Base-by-base conservation (phyloP, 1,284 basidiomycete genomes). In the Porogramme epimiltina region DNA sequence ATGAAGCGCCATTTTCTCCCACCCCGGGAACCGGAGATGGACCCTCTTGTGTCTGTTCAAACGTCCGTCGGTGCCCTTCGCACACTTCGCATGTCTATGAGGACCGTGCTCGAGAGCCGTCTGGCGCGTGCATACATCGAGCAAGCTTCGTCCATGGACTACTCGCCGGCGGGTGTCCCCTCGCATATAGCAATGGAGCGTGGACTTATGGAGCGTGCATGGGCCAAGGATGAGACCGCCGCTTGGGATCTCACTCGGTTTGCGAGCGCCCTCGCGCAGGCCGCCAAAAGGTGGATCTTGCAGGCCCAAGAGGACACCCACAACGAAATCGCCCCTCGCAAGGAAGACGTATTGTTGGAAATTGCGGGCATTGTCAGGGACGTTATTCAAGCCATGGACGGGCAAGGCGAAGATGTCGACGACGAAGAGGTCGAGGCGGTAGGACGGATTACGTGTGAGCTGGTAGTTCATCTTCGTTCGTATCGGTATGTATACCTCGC, bases 381-480 rank as follows among this genome's bases (percentile, higher is more conserved):
- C 59, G 77, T 89, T 9, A 75, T 89, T 20, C 81, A 87, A 58
- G 86, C 89, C 57, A 73, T 87, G 45, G 88, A 90, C 55, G 80
- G 80, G 3, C 83, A 86, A n/a, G 78, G 79, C 4, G 70, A 73
- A 1, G 72, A 78, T 10, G 51, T 85, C 55, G 84, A 87, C 47
- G 81, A 85, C 51, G 84, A 88, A 51, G 88, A 89, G 59, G 79
- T 83, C 6, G 71, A 66, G 28, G 77, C 83, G 18, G 73, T 88
- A 5, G 87, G 85, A 0, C 76, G 81, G 56, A 81, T 80, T 3
- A 66, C 90, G 42, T 73, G 71, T 42, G 76, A 81, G 51, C 71
- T 90, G 13, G 77, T 76, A 20, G 75, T 73, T 25, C 87, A 84
- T 62, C 66, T 89, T 31, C 68, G 71, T 42, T 72, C 73, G n/a